phyloP scores from a whole-genome alignment of 768 basidiomycete genomes.

The Lactarius sp. region DNA sequence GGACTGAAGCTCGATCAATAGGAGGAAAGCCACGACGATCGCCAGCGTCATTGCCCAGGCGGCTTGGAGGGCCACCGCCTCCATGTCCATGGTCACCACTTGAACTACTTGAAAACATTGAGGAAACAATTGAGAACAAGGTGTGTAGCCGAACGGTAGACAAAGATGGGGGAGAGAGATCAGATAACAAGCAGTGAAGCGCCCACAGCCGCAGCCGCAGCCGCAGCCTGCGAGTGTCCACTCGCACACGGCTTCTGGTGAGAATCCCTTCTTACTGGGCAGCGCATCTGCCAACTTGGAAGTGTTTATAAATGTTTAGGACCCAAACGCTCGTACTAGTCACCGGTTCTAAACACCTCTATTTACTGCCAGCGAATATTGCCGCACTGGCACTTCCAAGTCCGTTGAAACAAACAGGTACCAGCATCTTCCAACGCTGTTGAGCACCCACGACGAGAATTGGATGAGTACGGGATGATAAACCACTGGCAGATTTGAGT shows the following conservation, averaged over 20 bases:
- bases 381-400: no score
- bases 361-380: neutral
- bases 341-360: no score
- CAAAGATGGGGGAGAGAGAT: neutral
- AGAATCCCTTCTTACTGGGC: neutral
- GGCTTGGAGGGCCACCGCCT: neutral
- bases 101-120: neutral
- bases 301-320: no score
- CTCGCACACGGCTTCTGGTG: neutral
- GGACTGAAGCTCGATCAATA: constrained; percentile 2
- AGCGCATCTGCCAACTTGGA: no score
- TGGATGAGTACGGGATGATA: no score
- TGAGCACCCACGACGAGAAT: no score
- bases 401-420: neutral
- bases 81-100: neutral
- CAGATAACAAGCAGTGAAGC: neutral
- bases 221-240: neutral
- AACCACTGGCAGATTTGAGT: no score
- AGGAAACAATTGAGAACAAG: neutral
- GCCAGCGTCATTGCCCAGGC: constrained; percentile 15
- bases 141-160: neutral
- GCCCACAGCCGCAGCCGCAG: neutral
- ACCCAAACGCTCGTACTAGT: no score
- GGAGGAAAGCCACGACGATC: neutral
- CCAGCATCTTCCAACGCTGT: neutral